These are phyloP conservation scores for Aspergillus puulaauensis DNA, from an alignment of 2,329 filamentous ascomycete species.

Conservation along the genomic window DNA sequence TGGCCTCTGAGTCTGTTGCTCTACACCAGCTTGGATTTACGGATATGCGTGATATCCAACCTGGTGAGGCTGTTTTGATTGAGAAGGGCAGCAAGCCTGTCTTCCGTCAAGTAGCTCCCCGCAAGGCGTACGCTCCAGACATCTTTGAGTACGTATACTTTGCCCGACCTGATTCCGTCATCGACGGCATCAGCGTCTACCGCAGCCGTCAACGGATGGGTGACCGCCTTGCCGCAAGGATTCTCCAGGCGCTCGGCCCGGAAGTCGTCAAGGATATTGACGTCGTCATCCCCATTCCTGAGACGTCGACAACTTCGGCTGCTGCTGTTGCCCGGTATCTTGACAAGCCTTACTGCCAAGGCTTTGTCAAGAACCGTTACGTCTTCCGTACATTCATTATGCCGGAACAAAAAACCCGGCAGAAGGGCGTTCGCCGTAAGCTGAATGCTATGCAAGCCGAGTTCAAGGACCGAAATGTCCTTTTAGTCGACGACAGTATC, in stretches of 20 bases:
- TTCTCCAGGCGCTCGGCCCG: conserved; percentile 66
- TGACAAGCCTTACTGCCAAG: conserved; percentile 74
- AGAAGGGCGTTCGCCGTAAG: conserved; percentile 87
- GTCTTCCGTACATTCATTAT: conserved; percentile 86
- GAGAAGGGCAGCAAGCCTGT: conserved; percentile 72
- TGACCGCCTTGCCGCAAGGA: conserved; percentile 71
- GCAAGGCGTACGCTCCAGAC: conserved; percentile 74
- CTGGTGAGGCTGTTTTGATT: conserved; percentile 83
- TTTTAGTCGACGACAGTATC: conserved; percentile 86
- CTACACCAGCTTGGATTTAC: conserved; percentile 77
- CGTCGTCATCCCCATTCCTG: conserved; percentile 75
- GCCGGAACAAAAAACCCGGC: conserved; percentile 75
- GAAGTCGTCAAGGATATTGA: conserved; percentile 75
- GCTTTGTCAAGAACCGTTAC: conserved; percentile 87
- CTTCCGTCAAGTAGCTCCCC: conserved; percentile 71
- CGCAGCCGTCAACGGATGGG: conserved; percentile 86
- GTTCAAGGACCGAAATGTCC: conserved; percentile 76
- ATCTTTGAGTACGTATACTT: conserved; percentile 91
- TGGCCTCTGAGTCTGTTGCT: conserved; percentile 86
- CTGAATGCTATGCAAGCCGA: conserved; percentile 83
- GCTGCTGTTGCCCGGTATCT: conserved; percentile 72
- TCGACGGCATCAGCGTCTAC: conserved; percentile 86
- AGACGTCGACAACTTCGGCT: conserved; percentile 80
- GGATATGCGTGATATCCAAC: conserved; percentile 73
- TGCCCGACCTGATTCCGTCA: conserved; percentile 74